phyloP scores from a whole-genome alignment of 306 rosid genomes.

The Vigna mungo region DNA sequence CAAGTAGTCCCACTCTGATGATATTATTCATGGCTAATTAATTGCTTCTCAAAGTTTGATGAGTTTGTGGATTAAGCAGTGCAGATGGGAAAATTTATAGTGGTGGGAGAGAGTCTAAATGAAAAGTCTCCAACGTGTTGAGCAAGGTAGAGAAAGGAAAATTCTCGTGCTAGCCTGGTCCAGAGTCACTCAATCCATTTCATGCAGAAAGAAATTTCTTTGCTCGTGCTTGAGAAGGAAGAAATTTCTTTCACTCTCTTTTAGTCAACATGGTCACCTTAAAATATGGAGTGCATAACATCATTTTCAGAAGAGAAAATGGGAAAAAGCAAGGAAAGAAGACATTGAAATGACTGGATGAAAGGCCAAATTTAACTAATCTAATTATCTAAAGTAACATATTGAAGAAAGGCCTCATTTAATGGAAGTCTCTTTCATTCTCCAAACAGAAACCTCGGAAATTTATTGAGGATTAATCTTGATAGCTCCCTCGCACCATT shows the following conservation, averaged over 20 bases:
- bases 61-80: not conserved
- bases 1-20: slow-evolving; percentile 32
- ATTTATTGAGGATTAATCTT: too few relatives aligned
- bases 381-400: too few relatives aligned
- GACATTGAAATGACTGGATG: too few relatives aligned
- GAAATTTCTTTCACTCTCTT: not conserved
- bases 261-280: too few relatives aligned
- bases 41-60: not conserved
- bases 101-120: not conserved
- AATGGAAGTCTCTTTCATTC: too few relatives aligned
- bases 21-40: slow-evolving; percentile 41
- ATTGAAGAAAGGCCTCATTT: too few relatives aligned
- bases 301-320: too few relatives aligned
- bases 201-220: slow-evolving; percentile 29
- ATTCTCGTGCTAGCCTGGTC: not conserved
- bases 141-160: slow-evolving; percentile 25
- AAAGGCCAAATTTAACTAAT: too few relatives aligned
- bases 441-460: too few relatives aligned
- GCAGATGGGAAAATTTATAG: slow-evolving; percentile 37
- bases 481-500: too few relatives aligned
- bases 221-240: not conserved
- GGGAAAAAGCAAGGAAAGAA: too few relatives aligned
- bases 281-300: too few relatives aligned
- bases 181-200: slow-evolving; percentile 29
- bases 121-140: slow-evolving; percentile 35